Percentiles rank a stretch among this genome's conserved stretches.
These are phyloP conservation scores for Plasmopara muralis DNA, from an alignment of 352 stramenopile genomes.

Conservation along the genomic window DNA sequence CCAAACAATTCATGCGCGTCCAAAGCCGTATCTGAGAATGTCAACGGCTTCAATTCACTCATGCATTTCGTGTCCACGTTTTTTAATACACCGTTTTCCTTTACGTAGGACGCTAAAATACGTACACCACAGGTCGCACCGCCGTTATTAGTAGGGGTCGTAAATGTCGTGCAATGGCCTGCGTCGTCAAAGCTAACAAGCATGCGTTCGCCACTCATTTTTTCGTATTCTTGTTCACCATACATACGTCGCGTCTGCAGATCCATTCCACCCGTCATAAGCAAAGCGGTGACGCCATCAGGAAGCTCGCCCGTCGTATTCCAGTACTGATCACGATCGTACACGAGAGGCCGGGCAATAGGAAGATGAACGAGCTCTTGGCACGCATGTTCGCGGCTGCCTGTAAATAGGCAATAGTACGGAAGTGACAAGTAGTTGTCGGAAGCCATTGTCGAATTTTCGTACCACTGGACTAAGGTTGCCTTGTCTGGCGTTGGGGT, in stretches of 20 bases:
- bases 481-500: constrained; percentile 42
- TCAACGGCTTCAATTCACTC: constrained; percentile 41
- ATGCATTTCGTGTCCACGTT: constrained; percentile 68
- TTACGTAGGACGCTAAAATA: constrained; percentile 65
- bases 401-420: constrained; percentile 76
- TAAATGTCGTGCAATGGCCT: constrained; percentile 74
- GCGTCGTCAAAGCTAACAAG: constrained; percentile 65
- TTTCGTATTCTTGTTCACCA: constrained; percentile 43
- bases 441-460: constrained; percentile 50
- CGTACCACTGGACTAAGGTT: constrained; percentile 53
- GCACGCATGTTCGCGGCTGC: constrained; percentile 51
- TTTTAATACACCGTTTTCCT: constrained; percentile 39
- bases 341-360: constrained; percentile 30
- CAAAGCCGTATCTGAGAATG: constrained; percentile 30
- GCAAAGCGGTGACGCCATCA: constrained; percentile 33
- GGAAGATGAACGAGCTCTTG: constrained; percentile 42
- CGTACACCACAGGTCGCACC: constrained; percentile 52
- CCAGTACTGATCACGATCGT: constrained; percentile 63
- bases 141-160: constrained; percentile 41
- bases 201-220: constrained; percentile 44
- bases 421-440: constrained; percentile 62
- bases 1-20: constrained; percentile 37
- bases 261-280: constrained; percentile 54
- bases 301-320: constrained; percentile 49
- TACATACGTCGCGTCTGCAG: constrained; percentile 47